Base-by-base conservation (phyloP, 2,329 filamentous ascomycete genomes). In the Diaporthe amygdali region DNA sequence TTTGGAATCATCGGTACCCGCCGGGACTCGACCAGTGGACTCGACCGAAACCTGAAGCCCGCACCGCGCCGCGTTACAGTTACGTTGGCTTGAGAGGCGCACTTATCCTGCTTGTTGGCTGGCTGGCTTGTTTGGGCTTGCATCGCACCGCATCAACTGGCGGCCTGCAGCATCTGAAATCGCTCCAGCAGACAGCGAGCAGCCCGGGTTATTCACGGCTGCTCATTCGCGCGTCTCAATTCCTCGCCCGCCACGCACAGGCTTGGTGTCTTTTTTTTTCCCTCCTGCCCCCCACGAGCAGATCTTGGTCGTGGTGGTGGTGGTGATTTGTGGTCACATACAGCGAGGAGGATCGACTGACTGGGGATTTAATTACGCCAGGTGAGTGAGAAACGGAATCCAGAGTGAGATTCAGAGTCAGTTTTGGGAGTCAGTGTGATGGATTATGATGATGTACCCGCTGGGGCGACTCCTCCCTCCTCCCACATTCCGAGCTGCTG, bases 401-500 rank as follows among this genome's bases (percentile, higher is more conserved):
- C 10, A 15, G 7, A 12, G 47, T 27, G 12, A 27, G 22, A 61
- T 8, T 20, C 17, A n/a, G 25, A 61, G 56, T 61, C 25, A 46
- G 39, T 30, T 14, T 14, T 63, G 27, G 47, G 37, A 8, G 17
- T 44, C 25, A 61, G 55, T 30, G 41, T 59, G 37, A 59, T 59
- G 22, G 56, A 32, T 61, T 8, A 46, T 44, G 37, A 55, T 55
- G 52, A 55, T 22, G 20, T 25, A n/a, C 22, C 22, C 2, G 22
- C 4, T 5, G 47, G 47, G 22, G 22, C 22, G 22, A 49, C 25
- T 46, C 34, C 17, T 61, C 56, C 27, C 41, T 63, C 56, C 56
- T 63, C 56, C 56, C 39, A 46, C 56, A 46, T 46, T 46, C 39
- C 56, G 56, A 61, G 56, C 56, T 61, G 56, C 56, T 61, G 56